A percentile compares a stretch with the other conserved stretches of the same genome.
These are phyloP conservation scores for Suillus subluteus DNA, from an alignment of 768 basidiomycete genomes.

Conservation along the genomic window DNA sequence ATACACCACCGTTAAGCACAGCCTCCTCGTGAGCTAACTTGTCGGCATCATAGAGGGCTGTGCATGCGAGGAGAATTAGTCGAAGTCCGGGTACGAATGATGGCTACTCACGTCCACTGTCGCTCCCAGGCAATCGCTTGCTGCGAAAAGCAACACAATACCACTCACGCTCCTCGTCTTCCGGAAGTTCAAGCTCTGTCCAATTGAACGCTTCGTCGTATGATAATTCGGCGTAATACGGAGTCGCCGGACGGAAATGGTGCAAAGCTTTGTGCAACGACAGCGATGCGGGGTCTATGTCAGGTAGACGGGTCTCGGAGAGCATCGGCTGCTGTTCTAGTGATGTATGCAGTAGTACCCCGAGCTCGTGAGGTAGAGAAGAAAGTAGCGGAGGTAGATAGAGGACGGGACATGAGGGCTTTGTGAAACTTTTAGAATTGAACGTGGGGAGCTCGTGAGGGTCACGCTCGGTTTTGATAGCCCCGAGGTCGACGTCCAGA, in stretches of 20 bases:
- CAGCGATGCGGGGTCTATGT: slow-evolving; percentile 84
- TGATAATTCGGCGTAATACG: slow-evolving; percentile 61
- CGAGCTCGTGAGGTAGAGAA: slow-evolving; percentile 57
- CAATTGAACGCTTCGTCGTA: slow-evolving; percentile 91
- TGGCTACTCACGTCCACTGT: slow-evolving; percentile 57
- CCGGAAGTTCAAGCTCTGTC: slow-evolving; percentile 67
- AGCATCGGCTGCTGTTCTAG: slow-evolving; percentile 47
- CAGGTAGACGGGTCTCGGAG: slow-evolving; percentile 78
- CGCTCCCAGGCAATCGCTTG: slow-evolving; percentile 70
- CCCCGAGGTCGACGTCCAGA: not conserved
- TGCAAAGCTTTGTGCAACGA: slow-evolving; percentile 88
- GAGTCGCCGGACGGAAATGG: slow-evolving; percentile 62
- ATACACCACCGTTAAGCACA: slow-evolving; percentile 80
- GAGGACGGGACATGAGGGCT: slow-evolving; percentile 55
- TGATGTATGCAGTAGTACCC: slow-evolving; percentile 26
- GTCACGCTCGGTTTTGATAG: slow-evolving; percentile 34
- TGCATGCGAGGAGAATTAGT: slow-evolving; percentile 8
- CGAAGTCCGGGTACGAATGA: not conserved
- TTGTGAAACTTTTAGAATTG: slow-evolving; percentile 37
- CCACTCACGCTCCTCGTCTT: slow-evolving; percentile 82
- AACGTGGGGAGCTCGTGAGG: slow-evolving; percentile 64
- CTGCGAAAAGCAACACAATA: slow-evolving; percentile 92
- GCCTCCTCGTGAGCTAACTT: slow-evolving; percentile 91
- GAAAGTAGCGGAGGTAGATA: slow-evolving; percentile 89
- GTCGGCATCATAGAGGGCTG: slow-evolving; percentile 88